Conservation (phyloP, 108 stramenopile species). For the Skeletonema potamos region DNA sequence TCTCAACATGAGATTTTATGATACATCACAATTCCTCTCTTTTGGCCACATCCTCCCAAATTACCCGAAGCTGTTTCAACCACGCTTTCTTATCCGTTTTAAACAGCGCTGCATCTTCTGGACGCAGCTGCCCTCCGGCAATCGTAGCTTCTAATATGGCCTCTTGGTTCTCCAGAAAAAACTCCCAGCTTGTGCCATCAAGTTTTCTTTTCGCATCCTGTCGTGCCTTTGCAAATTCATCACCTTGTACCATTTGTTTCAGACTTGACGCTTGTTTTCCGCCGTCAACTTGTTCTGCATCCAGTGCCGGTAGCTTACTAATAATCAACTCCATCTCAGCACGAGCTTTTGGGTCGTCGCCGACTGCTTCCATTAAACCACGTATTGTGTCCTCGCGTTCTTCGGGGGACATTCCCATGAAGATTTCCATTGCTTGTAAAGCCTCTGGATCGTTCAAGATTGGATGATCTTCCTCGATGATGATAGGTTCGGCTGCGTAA, state of each 20-base stretch:
- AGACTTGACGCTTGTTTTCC: conserved; percentile 1
- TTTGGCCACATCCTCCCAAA: conserved; percentile 16
- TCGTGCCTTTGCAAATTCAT: conserved; percentile 13
- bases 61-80: conserved; percentile 23
- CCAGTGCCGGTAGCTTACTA: conserved; percentile 8
- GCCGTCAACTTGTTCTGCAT: not conserved
- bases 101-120: conserved; percentile 13
- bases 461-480: conserved; percentile 9
- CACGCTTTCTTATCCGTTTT: conserved; percentile 20
- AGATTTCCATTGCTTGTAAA: conserved; percentile 28
- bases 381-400: conserved; percentile 33
- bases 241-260: conserved; percentile 24
- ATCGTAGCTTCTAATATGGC: conserved; percentile 28
- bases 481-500: not conserved
- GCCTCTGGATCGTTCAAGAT: conserved; percentile 29
- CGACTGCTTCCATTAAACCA: conserved; percentile 18
- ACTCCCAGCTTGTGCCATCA: conserved; percentile 5
- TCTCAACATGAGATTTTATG: too few species aligned
- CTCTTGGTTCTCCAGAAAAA: conserved; percentile 15
- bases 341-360: conserved; percentile 24
- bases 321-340: conserved; percentile 16
- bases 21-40: not conserved
- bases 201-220: conserved; percentile 16
- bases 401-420: conserved; percentile 37
- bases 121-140: conserved; percentile 7